Evolutionary conservation across 2,329 filamentous ascomycete species (phyloP), one percentile per base, ranked within the genome.

Genomic region (Falciphora oryzae): DNA sequence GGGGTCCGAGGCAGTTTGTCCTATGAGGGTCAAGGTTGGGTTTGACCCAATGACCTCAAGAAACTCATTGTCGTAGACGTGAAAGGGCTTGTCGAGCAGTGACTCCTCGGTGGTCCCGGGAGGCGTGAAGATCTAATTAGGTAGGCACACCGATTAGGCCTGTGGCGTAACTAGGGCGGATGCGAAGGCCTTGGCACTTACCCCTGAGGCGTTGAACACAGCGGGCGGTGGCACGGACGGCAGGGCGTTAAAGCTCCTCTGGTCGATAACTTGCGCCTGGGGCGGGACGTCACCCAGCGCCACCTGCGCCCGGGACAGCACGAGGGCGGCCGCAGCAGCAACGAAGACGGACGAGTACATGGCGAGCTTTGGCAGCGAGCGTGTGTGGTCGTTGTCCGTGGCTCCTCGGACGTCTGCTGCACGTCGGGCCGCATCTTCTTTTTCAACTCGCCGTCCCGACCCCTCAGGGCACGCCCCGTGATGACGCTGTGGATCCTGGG

Each of bases 21-120:
- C 81, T 10, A 84, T 77, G 18, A 83, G 72, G 0, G 83, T 83
- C 66, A 85, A 70, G 0, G 80, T 79, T 0, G 83, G 82, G 56
- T 80, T 73, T 0, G 70, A 44, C 5, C 83, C 83, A 27, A 86
- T 77, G 10, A 86, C 74, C 31, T 79, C 73, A 61, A 77, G 74
- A 64, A 86, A 86, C 25, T 80, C 80, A 0, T 78, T 71, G 61
- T 85, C 79, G 67, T 83, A 85, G 64, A 84, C 72, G 65, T 81
- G 79, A 65, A 81, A 81, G 2, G 78, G 78, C 69, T 73, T 78
- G 27, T 73, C 74, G 2, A 66, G 64, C 1, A 81, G 73, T 11
- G 73, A 75, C 22, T 77, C 74, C 11, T 74, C 64, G 0, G 75
- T 76, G 29, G 77, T 71, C 1, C 79, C 79, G 0, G 80, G 80